Percentiles rank a stretch among this genome's conserved stretches.
phyloP scores from a whole-genome alignment of 768 basidiomycete genomes.

The Termitomyces sp. region DNA sequence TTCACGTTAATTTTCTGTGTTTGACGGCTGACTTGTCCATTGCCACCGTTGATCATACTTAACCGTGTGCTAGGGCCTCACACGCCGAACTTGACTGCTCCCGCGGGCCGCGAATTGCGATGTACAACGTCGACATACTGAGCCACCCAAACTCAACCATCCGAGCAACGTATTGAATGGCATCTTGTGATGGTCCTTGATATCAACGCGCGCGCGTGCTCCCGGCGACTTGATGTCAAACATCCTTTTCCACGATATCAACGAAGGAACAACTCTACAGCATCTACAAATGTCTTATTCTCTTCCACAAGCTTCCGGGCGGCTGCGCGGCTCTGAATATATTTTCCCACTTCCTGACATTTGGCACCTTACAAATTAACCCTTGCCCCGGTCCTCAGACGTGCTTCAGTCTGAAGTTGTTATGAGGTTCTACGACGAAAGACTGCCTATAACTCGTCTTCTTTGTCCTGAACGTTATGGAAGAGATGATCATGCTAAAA shows the following conservation, averaged over 20 bases:
- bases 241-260: constrained; percentile 2
- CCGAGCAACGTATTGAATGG: background rate
- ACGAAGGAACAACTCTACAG: background rate
- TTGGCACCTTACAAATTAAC: background rate
- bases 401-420: background rate
- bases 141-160: background rate
- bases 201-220: background rate
- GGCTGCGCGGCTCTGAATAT: constrained; percentile 1
- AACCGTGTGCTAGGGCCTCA: background rate
- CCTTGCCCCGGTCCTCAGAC: background rate
- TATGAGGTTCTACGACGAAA: background rate
- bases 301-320: background rate
- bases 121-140: background rate
- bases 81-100: background rate
- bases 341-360: background rate
- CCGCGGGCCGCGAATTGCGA: background rate
- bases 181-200: background rate
- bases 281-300: background rate
- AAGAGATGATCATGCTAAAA: background rate
- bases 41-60: too few relatives aligned
- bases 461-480: background rate
- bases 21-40: too few relatives aligned
- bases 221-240: constrained; percentile 1
- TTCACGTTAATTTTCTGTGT: background rate
- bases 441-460: background rate